Evolutionary conservation across 1,284 basidiomycete genomes (phyloP).

Genomic region (Clitocybe nebularis): DNA sequence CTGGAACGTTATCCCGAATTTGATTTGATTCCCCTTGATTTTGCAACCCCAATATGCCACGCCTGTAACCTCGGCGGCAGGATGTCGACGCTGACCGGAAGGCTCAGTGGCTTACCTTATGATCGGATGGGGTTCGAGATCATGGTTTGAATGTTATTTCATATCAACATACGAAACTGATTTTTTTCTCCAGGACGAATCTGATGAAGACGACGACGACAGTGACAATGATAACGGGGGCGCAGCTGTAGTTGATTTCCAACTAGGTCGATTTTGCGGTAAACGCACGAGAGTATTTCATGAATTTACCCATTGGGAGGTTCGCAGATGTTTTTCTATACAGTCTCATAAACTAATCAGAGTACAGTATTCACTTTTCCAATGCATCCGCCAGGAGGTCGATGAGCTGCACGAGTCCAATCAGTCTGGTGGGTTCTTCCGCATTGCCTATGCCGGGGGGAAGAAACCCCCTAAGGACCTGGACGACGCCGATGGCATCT

Average conservation of each 20-base stretch:
- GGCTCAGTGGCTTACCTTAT: conserved; percentile 58
- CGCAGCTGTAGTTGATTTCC: conserved; percentile 32
- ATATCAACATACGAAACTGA: conserved; percentile 11
- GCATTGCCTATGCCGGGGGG: conserved; percentile 51
- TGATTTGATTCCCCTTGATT: conserved; percentile 46
- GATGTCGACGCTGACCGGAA: conserved; percentile 55
- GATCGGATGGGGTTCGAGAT: conserved; percentile 57
- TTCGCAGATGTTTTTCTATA: conserved; percentile 28
- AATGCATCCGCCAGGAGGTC: conserved; percentile 50
- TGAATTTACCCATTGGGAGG: conserved; percentile 83
- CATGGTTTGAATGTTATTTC: conserved; percentile 18
- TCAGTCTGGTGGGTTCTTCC: conserved; percentile 43
- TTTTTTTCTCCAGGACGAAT: conserved; percentile 9
- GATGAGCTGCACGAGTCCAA: conserved; percentile 39
- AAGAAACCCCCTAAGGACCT: conserved; percentile 58
- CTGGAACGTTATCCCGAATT: conserved; percentile 68
- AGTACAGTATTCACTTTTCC: conserved; percentile 55
- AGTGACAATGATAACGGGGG: conserved; percentile 28
- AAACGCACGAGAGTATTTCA: conserved; percentile 68
- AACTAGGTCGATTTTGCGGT: conserved; percentile 76
- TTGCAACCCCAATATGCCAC: conserved; percentile 64
- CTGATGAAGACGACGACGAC: conserved; percentile 28
- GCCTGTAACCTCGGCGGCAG: conserved; percentile 75
- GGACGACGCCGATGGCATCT: conserved; percentile 68
- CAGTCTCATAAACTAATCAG: conserved; percentile 4